Conservation (phyloP, 768 basidiomycete species). For the Phaeotremella skinneri region DNA sequence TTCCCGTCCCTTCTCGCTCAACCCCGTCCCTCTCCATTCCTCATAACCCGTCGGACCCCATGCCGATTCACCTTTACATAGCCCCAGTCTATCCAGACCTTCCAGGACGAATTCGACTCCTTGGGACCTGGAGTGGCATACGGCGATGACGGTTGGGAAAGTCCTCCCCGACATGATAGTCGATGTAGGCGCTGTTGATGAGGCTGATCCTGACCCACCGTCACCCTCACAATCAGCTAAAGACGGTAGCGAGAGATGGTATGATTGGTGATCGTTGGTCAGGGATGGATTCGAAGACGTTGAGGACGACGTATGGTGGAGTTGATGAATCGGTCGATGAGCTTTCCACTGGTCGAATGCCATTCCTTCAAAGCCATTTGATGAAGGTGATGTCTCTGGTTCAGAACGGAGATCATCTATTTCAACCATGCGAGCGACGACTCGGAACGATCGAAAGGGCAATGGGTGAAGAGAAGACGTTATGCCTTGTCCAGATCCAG, state of each 20-base stretch:
- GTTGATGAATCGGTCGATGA: neutral
- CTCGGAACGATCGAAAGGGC: constrained; percentile 65
- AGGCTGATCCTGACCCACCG: neutral
- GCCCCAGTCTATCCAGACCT: constrained; percentile 70
- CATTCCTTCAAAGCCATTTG: neutral
- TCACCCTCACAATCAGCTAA: neutral
- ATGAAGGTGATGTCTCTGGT: constrained; percentile 4
- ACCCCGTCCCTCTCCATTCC: constrained; percentile 48
- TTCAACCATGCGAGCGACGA: constrained; percentile 69
- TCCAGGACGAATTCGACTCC: constrained; percentile 74
- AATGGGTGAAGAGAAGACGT: constrained; percentile 25
- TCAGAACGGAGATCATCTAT: constrained; percentile 64
- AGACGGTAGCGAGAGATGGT: neutral
- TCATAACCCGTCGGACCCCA: constrained; percentile 55
- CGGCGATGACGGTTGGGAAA: constrained; percentile 58
- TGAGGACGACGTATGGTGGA: constrained; percentile 3
- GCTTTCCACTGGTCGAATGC: constrained; percentile 11
- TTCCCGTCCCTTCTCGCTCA: constrained; percentile 45
- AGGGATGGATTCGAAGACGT: constrained; percentile 12
- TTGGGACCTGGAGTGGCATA: constrained; percentile 52
- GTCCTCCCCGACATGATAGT: constrained; percentile 63
- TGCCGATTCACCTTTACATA: constrained; percentile 56
- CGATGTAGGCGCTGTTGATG: constrained; percentile 30
- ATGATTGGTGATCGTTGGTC: neutral
- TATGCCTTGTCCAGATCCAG: neutral